These are phyloP conservation scores for Clonostachys byssicola DNA, from an alignment of 2,329 filamentous ascomycete genomes.

Conservation along the genomic window DNA sequence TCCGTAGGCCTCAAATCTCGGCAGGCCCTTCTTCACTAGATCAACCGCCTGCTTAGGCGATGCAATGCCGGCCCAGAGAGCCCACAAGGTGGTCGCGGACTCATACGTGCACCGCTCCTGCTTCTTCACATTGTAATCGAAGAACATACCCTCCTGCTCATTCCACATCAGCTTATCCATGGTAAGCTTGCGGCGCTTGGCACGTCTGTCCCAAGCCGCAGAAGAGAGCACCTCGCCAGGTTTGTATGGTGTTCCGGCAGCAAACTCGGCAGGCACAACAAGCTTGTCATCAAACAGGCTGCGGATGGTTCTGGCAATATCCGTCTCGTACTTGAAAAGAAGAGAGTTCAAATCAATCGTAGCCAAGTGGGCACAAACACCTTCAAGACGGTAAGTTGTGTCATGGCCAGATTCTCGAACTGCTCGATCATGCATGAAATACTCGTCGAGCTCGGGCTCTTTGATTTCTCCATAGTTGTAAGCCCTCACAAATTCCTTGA, in stretches of 20 bases:
- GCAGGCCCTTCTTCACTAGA: constrained; percentile 77
- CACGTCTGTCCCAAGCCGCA: constrained; percentile 84
- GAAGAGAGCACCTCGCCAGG: constrained; percentile 75
- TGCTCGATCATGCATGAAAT: constrained; percentile 93
- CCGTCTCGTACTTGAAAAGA: constrained; percentile 94
- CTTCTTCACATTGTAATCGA: constrained; percentile 89
- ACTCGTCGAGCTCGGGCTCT: constrained; percentile 89
- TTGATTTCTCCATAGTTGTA: constrained; percentile 76
- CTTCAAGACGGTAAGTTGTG: constrained; percentile 89
- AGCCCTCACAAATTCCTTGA: constrained; percentile 79
- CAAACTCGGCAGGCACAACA: constrained; percentile 78
- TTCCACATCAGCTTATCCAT: constrained; percentile 97
- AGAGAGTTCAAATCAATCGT: constrained; percentile 94
- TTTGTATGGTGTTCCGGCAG: constrained; percentile 56
- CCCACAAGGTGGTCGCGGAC: constrained; percentile 92
- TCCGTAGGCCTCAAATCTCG: constrained; percentile 82
- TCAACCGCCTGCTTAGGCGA: constrained; percentile 81
- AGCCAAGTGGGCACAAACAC: constrained; percentile 80
- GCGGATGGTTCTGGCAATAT: constrained; percentile 84
- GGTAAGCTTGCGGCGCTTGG: constrained; percentile 74
- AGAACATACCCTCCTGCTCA: constrained; percentile 89
- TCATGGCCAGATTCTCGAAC: constrained; percentile 97
- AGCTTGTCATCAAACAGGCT: constrained; percentile 80
- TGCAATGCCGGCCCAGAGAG: constrained; percentile 90
- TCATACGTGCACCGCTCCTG: constrained; percentile 82